Conservation (phyloP, 2,329 filamentous ascomycete genomes). For the Fusarium citri region DNA sequence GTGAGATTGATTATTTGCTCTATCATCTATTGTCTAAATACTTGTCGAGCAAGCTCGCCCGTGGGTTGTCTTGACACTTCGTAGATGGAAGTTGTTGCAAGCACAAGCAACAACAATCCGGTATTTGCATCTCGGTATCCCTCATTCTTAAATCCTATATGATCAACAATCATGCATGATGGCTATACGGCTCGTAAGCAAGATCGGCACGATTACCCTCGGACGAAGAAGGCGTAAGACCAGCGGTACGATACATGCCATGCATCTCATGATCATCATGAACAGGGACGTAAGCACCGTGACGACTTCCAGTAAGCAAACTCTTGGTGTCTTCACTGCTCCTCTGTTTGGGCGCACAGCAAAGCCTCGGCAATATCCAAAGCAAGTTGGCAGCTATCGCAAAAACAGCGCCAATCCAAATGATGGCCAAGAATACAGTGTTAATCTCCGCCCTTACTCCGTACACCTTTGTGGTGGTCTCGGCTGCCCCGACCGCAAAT, state of each 20-base stretch:
- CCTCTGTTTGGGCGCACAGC: neutral
- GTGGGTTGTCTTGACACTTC: neutral
- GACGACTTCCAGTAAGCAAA: neutral
- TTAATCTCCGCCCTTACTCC: neutral
- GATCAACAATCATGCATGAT: neutral
- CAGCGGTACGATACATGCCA: neutral
- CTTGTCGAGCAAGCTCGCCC: neutral
- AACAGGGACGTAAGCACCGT: neutral
- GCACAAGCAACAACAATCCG: neutral
- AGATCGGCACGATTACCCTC: neutral
- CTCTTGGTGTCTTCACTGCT: neutral
- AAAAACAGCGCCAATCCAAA: neutral
- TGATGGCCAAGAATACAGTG: neutral
- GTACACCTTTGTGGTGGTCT: neutral
- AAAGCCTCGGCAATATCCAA: neutral
- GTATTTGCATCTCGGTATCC: neutral
- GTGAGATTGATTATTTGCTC: neutral
- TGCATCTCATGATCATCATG: neutral
- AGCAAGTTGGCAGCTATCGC: neutral
- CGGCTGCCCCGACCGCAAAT: neutral
- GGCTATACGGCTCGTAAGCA: neutral
- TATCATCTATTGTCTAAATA: neutral
- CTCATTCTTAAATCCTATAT: no score
- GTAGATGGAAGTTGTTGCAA: neutral
- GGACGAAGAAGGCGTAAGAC: neutral